Percentiles rank a stretch among this genome's conserved stretches.
phyloP scores from a whole-genome alignment of 306 rosid genomes.

The Prunus mongolica region DNA sequence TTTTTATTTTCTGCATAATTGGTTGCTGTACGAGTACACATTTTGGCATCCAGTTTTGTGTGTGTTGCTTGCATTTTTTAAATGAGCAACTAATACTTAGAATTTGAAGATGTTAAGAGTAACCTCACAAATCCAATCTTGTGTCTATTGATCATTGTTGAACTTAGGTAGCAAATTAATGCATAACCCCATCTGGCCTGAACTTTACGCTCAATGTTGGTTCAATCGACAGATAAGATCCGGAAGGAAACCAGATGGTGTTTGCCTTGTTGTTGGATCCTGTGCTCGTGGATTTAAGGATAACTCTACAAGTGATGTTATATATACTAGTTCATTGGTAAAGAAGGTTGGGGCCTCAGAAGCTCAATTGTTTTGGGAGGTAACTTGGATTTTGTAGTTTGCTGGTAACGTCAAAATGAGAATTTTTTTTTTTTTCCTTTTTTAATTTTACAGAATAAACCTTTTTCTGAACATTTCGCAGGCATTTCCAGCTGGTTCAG shows the following conservation, averaged over 20 bases:
- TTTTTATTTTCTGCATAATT: conserved; percentile 1
- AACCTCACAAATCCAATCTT: background rate
- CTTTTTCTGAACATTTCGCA: conserved; percentile 38
- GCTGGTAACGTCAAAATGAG: conserved; percentile 1
- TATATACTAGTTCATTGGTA: conserved; percentile 70
- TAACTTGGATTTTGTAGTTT: conserved; percentile 25
- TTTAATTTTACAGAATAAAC: background rate
- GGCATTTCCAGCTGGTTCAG: conserved; percentile 98
- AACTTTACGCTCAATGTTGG: conserved; percentile 27
- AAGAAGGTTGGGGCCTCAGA: conserved; percentile 64
- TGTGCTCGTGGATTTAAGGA: conserved; percentile 79
- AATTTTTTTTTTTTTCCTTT: background rate
- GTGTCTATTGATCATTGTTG: background rate
- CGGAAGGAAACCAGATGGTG: conserved; percentile 88
- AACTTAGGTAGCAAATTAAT: background rate
- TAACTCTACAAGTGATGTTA: conserved; percentile 72
- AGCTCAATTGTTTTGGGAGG: conserved; percentile 98
- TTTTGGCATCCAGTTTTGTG: background rate
- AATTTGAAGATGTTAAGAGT: background rate
- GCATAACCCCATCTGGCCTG: background rate
- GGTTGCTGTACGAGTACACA: background rate
- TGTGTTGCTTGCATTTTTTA: background rate
- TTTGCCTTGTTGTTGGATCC: conserved; percentile 90
- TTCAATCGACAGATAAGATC: conserved; percentile 66
- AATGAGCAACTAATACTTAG: background rate